Conservation (phyloP, 371 early-diverging fungal species). For the Mucor irregularis region DNA sequence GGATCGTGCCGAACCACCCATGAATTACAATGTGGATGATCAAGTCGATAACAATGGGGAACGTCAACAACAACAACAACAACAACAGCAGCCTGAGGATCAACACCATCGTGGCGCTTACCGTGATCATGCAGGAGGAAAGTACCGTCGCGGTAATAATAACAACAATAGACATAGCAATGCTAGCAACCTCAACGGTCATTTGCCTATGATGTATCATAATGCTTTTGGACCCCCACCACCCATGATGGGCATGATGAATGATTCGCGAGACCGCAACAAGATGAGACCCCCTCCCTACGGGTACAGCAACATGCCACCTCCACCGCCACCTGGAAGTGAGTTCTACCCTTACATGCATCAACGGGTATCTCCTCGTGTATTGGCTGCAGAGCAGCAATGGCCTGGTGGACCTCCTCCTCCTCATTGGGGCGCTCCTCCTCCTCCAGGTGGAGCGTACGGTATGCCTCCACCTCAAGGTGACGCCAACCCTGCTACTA, state of each 20-base stretch:
- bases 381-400: constrained; percentile 9
- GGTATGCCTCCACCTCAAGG: constrained; percentile 9
- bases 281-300: constrained; percentile 10
- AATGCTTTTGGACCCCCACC: background rate
- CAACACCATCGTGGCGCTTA: background rate
- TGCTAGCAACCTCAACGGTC: background rate
- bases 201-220: constrained; percentile 3
- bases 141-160: background rate
- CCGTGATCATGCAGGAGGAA: too few relatives aligned
- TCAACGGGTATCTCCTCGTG: constrained; percentile 6
- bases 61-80: background rate
- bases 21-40: background rate
- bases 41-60: background rate
- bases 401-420: background rate
- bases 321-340: constrained; percentile 7
- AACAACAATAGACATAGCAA: background rate
- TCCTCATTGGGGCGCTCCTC: constrained; percentile 6
- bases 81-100: background rate
- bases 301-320: constrained; percentile 6
- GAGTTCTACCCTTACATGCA: constrained; percentile 10
- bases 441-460: constrained; percentile 2
- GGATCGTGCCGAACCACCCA: background rate
- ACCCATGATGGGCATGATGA: constrained; percentile 1
- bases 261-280: background rate
- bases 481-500: background rate